Base-by-base conservation (phyloP, 208 protist species). In the Wallacemonas sp. region DNA sequence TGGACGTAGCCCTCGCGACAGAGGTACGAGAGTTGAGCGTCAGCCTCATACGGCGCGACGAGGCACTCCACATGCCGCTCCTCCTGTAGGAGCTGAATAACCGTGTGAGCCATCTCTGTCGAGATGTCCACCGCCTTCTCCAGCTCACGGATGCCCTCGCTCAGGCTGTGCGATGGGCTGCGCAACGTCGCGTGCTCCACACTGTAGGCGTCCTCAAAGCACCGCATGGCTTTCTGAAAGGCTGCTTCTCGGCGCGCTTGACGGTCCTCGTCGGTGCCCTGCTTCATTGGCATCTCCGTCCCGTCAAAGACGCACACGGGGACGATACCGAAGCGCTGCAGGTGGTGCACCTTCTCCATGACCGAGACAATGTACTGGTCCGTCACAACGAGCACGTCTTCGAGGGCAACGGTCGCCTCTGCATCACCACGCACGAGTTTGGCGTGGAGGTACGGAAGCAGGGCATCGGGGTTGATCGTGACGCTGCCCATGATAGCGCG, bases 41-140 rank as follows among this genome's bases (percentile, higher is more conserved):
- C 99, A 0, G 99, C 98, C 90, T 99, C 99, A 75, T 99, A 99
- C 3, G 99, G 99, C n/a, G 98, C 93, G 2, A 99, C 98, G 12
- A 99, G 79, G 68, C 90, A 98, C 71, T 95, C 84, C 26, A 95
- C 65, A 63, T 79, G 76, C 21, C 67, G 74, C 54, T 88, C 79
- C 63, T 92, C 78, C 11, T 39, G 55, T 47, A 95, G 58, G 3
- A 93, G 55, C 46, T 85, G 80, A 43, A 95, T 80, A 2, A 95
- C 78, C n/a, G 74, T 73, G 41, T 91, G 82, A 4, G 90, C 90
- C 19, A 95, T 48, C 70, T 92, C 82, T 11, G 90, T 81, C 1
- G 84, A 85, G 57, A 95, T 83, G 61, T 95, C 85, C 27, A 93
- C 72, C 17, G 82, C 77, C 68, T 81, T 87, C 62, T 89, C 78